These are phyloP conservation scores for Urochloa ruziziensis DNA, from an alignment of 176 grass and related monocot genomes.

Conservation along the genomic window DNA sequence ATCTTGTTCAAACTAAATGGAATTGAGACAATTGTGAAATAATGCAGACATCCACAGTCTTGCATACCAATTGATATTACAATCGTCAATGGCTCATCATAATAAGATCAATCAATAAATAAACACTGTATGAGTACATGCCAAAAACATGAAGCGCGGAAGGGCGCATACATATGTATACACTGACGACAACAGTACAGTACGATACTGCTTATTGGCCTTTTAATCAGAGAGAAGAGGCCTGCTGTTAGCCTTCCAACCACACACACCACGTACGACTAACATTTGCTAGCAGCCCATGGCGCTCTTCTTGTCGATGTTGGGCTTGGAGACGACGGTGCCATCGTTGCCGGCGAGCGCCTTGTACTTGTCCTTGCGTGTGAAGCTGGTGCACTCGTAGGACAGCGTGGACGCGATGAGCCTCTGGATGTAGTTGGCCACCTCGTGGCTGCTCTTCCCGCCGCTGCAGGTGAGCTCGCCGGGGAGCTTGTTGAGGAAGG, in stretches of 20 bases:
- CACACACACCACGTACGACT: too few species aligned
- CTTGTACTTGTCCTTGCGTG: slow-evolving; percentile 76
- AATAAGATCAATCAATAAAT: too few species aligned
- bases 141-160: not conserved
- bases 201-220: not conserved
- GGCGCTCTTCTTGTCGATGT: slow-evolving; percentile 33
- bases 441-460: slow-evolving; percentile 64
- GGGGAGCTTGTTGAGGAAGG: slow-evolving; percentile 69
- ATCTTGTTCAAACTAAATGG: too few species aligned
- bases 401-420: slow-evolving; percentile 68
- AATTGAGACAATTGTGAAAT: too few species aligned
- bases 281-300: slow-evolving; percentile 35
- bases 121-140: not conserved
- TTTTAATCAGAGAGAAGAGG: not conserved
- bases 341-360: slow-evolving; percentile 66
- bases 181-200: not conserved
- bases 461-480: slow-evolving; percentile 62
- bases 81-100: too few species aligned
- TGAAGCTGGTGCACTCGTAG: slow-evolving; percentile 77
- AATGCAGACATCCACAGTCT: too few species aligned
- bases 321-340: slow-evolving; percentile 44
- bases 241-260: not conserved
- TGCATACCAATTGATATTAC: too few species aligned
- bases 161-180: not conserved
- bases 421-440: slow-evolving; percentile 80